Percentiles rank a stretch among this genome's conserved stretches.
These are phyloP conservation scores for Poa annua DNA, from an alignment of 176 grass and related monocot species.

Conservation along the genomic window DNA sequence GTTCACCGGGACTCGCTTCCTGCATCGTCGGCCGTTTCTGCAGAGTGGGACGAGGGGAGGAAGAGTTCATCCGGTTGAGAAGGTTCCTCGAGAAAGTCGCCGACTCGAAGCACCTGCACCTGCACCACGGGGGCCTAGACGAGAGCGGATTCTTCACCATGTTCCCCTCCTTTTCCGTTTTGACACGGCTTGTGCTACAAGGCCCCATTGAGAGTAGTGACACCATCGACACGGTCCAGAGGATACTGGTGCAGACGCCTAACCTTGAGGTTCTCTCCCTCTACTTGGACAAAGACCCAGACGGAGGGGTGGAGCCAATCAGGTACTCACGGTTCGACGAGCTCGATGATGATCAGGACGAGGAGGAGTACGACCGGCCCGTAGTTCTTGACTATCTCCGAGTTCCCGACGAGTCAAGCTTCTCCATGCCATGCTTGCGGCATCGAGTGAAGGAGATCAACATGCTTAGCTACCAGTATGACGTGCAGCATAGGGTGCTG, in stretches of 20 bases:
- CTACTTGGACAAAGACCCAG: not conserved
- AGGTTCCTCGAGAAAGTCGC: not conserved
- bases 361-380: not conserved
- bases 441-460: not conserved
- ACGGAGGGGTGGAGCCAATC: not conserved
- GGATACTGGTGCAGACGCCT: not conserved
- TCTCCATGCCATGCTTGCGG: conserved; percentile 10
- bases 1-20: not conserved
- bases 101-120: not conserved
- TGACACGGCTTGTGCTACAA: not conserved
- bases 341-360: not conserved
- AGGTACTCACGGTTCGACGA: not conserved
- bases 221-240: not conserved
- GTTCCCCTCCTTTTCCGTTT: not conserved
- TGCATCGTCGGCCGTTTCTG: not conserved
- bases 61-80: not conserved
- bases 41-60: not conserved
- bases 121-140: not conserved
- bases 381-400: not conserved
- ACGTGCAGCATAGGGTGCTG: conserved; percentile 13
- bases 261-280: conserved; percentile 2
- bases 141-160: not conserved
- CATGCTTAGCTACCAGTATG: conserved; percentile 25
- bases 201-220: not conserved
- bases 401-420: not conserved